Percentiles rank a stretch among this genome's conserved stretches.
Conservation (phyloP, 257 asterid species). For the Marsdenia floribunda region DNA sequence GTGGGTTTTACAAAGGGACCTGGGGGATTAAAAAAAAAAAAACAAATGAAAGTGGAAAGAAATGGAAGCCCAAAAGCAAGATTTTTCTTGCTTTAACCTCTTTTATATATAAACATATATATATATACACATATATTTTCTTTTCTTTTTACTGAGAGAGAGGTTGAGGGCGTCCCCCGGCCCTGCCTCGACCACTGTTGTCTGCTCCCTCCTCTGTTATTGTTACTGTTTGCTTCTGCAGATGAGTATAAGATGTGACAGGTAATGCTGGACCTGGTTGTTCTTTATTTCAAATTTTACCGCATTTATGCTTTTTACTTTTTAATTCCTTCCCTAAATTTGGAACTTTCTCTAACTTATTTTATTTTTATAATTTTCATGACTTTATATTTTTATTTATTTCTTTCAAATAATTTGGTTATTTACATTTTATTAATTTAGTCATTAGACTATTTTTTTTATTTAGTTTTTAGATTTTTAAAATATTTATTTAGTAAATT, state of each 20-base stretch:
- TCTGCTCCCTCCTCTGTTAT: neutral
- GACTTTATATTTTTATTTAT: too few species aligned
- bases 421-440: too few species aligned
- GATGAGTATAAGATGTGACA: neutral
- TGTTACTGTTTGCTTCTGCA: neutral
- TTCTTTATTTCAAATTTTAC: slow-evolving; percentile 1
- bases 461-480: too few species aligned
- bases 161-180: too few species aligned
- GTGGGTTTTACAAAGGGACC: slow-evolving; percentile 9
- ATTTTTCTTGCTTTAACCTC: neutral
- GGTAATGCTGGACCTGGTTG: neutral
- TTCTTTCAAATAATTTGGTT: too few species aligned
- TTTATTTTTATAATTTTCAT: too few species aligned
- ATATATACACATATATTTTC: too few species aligned
- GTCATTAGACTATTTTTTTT: too few species aligned
- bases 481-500: too few species aligned
- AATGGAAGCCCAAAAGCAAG: neutral
- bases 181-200: neutral
- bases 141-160: neutral
- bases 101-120: too few species aligned
- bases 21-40: neutral
- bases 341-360: too few species aligned
- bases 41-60: neutral
- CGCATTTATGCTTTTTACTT: neutral
- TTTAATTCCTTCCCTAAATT: too few species aligned